Base-by-base conservation (phyloP, 331 rosid genomes). In the Rosa hybrid region DNA sequence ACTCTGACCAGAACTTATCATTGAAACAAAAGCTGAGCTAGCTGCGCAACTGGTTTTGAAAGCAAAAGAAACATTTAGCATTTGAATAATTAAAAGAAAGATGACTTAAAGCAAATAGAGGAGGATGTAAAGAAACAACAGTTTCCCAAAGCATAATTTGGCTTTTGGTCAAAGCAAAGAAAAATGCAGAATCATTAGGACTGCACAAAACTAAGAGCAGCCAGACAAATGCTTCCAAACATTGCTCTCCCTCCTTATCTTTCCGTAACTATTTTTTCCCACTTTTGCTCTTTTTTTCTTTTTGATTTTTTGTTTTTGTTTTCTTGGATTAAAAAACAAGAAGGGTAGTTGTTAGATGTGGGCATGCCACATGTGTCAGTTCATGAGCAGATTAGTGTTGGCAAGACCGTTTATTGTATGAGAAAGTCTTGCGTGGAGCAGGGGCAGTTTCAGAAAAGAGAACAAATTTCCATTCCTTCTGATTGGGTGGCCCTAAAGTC, bases 121-220 rank as follows among this genome's bases (percentile, higher is more conserved):
- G 51, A 16, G 70, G 78, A 75, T 8, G 69, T 49, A 48, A 60
- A 62, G 34, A 27, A 60, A 65, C 18, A 68, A 53, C 42, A 38
- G 23, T n/a, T 68, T 50, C 69, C 46, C 49, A 42, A 67, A 51
- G 68, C 57, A 42, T 69, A 42, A 70, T 53, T 41, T 21, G 75
- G 17, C 81, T 76, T 54, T 68, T 77, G 44, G 54, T 70, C 54
- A 67, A 39, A 51, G 44, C 68, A 70, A 41, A 8, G 49, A 1
- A 68, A 68, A 78, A 38, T 9, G 65, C 75, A 65, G 39, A 20
- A 45, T 76, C 54, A 76, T 57, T 76, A 59, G 79, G 79, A 60
- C 68, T 60, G 57, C 56, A 75, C 56, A 77, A 48, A 51, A 65
- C 59, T n/a, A 53, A 63, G 74, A 30, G 41, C 57, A 6, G 27